Conservation (phyloP, 2,329 filamentous ascomycete species). For the Botryotinia convoluta region DNA sequence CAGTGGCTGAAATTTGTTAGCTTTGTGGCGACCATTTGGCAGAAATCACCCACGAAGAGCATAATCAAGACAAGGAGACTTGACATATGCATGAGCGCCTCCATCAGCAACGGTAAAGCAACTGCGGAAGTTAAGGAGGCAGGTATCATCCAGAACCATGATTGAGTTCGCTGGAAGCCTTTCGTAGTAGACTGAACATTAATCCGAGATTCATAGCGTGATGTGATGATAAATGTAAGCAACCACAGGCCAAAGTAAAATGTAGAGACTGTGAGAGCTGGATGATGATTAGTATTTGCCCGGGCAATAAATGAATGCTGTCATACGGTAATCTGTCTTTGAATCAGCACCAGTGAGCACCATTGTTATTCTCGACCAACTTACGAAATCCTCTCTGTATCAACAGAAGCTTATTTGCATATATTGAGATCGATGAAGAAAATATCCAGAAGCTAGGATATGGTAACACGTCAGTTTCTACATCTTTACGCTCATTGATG, state of each 20-base stretch:
- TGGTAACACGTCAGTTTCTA: neutral
- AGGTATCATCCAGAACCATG: conserved; percentile 28
- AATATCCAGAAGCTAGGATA: neutral
- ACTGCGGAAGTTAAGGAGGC: conserved; percentile 28
- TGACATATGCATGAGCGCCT: conserved; percentile 33
- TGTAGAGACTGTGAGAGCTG: neutral
- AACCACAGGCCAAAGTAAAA: neutral
- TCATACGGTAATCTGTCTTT: conserved; percentile 5
- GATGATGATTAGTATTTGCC: neutral
- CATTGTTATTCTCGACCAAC: neutral
- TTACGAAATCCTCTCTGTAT: conserved; percentile 1
- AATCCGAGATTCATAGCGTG: neutral
- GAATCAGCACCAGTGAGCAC: neutral
- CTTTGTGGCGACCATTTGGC: neutral
- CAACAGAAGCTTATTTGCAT: neutral
- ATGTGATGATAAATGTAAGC: neutral
- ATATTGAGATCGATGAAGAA: neutral
- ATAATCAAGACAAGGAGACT: conserved; percentile 33
- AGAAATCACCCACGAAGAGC: conserved; percentile 31
- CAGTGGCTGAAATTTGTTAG: conserved; percentile 28
- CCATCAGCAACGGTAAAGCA: conserved; percentile 31
- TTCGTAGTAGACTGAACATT: neutral
- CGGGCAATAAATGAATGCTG: neutral
- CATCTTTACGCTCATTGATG: neutral
- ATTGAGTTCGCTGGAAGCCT: neutral